phyloP scores from a whole-genome alignment of 306 rosid species.

The Trifolium fragiferum region DNA sequence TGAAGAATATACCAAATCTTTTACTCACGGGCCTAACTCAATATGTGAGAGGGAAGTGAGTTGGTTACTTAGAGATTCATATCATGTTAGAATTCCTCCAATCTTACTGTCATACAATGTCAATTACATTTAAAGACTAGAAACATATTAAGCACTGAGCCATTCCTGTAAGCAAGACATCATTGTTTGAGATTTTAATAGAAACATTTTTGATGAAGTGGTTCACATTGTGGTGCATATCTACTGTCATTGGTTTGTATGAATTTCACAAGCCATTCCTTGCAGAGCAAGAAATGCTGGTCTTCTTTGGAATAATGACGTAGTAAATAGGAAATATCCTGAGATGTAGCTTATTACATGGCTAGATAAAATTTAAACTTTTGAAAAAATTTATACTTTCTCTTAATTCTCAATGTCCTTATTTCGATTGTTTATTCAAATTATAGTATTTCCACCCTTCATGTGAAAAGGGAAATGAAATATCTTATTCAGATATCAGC shows the following conservation, averaged over 20 bases:
- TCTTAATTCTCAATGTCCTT: not conserved
- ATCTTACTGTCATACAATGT: not conserved
- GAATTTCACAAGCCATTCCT: not conserved
- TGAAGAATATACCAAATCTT: constrained; percentile 7
- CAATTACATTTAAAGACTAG: constrained; percentile 5
- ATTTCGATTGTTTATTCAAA: not conserved
- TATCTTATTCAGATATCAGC: not conserved
- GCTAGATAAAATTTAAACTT: not conserved
- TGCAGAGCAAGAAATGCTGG: not conserved
- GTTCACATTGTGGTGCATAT: not conserved
- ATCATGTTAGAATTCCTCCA: not conserved
- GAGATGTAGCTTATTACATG: not conserved
- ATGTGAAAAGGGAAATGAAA: not conserved
- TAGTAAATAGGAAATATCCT: constrained; percentile 22
- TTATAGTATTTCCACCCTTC: not conserved
- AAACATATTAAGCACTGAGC: not conserved
- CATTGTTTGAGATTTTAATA: not conserved
- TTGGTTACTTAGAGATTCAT: not conserved
- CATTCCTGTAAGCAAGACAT: not conserved
- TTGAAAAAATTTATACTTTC: not conserved
- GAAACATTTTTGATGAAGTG: not conserved
- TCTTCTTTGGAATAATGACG: not conserved
- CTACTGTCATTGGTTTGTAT: not conserved
- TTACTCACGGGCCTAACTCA: not conserved
- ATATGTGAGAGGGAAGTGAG: not conserved